A percentile compares a stretch with the other conserved stretches of the same genome.
Evolutionary conservation across 2,329 filamentous ascomycete genomes (phyloP).

Genomic region (Neonectria punicea): DNA sequence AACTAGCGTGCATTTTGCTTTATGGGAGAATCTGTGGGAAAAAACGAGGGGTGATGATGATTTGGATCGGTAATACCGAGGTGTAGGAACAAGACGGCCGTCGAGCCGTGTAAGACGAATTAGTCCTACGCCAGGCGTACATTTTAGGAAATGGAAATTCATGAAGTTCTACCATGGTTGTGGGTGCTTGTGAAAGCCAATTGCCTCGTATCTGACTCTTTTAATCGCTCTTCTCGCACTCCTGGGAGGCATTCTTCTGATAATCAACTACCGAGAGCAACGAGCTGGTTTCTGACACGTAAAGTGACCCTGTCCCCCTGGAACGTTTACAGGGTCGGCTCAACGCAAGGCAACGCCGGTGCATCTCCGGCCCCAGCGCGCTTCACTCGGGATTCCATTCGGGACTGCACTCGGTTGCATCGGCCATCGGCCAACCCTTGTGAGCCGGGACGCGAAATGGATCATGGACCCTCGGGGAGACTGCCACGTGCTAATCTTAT

Average conservation of each 20-base stretch:
- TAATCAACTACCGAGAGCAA: background rate
- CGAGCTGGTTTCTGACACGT: background rate
- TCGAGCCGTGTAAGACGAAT: conserved; percentile 30
- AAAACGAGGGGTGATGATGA: conserved; percentile 29
- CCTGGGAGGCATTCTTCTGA: background rate
- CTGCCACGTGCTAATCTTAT: conserved; percentile 31
- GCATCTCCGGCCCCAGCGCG: conserved; percentile 11
- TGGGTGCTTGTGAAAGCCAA: background rate
- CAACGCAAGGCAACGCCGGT: conserved; percentile 4
- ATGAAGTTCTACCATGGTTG: conserved; percentile 21
- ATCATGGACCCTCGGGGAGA: conserved; percentile 5
- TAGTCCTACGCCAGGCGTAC: conserved; percentile 39
- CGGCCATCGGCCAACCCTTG: conserved; percentile 16
- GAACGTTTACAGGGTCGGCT: background rate
- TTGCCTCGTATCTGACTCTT: background rate
- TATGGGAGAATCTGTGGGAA: conserved; percentile 23
- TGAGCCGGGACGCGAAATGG: background rate
- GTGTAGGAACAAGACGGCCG: conserved; percentile 35
- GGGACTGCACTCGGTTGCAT: conserved; percentile 12
- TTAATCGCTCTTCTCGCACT: background rate
- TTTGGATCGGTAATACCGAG: conserved; percentile 34
- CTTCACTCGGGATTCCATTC: conserved; percentile 6
- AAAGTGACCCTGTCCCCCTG: background rate
- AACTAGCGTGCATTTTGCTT: conserved; percentile 41
- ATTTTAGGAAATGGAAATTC: conserved; percentile 31